Conservation (phyloP, 2,329 filamentous ascomycete species). For the Apiospora hydei region DNA sequence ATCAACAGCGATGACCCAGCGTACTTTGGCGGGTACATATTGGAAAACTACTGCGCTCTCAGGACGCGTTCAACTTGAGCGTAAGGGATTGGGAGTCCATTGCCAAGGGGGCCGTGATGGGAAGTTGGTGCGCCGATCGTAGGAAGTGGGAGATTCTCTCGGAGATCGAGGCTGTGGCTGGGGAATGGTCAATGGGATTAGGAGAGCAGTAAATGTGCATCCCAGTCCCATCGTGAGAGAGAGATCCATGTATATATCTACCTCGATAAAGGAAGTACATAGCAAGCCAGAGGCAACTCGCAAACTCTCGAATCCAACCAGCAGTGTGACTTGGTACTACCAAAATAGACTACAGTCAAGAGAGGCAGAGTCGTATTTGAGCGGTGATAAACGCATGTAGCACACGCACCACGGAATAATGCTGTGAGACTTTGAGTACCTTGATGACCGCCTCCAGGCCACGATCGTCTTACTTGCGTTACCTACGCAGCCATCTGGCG, state of each 20-base stretch:
- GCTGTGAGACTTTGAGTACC: not conserved
- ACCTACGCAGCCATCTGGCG: not conserved
- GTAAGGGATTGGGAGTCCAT: slow-evolving; percentile 73
- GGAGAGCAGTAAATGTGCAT: not conserved
- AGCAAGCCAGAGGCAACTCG: too few relatives aligned
- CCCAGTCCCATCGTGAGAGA: not conserved
- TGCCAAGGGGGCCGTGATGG: slow-evolving; percentile 66
- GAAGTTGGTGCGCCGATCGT: slow-evolving; percentile 72
- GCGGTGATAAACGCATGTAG: not conserved
- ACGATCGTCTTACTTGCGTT: not conserved
- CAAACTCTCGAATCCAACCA: not conserved
- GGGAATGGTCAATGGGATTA: slow-evolving; percentile 33
- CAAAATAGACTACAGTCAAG: not conserved
- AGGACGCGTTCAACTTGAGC: slow-evolving; percentile 71
- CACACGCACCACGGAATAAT: not conserved
- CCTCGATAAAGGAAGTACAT: not conserved
- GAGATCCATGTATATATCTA: not conserved
- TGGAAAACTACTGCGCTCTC: slow-evolving; percentile 80
- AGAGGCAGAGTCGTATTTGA: not conserved
- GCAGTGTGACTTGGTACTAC: not conserved
- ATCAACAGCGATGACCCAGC: slow-evolving; percentile 78
- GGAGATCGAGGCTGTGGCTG: slow-evolving; percentile 50
- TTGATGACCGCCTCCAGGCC: not conserved
- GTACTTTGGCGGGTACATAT: slow-evolving; percentile 66
- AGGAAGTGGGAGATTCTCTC: slow-evolving; percentile 67